Evolutionary conservation across 345 rosid species (phyloP), one percentile per base, ranked within the genome.

Genomic region (Hibiscus trionum): DNA sequence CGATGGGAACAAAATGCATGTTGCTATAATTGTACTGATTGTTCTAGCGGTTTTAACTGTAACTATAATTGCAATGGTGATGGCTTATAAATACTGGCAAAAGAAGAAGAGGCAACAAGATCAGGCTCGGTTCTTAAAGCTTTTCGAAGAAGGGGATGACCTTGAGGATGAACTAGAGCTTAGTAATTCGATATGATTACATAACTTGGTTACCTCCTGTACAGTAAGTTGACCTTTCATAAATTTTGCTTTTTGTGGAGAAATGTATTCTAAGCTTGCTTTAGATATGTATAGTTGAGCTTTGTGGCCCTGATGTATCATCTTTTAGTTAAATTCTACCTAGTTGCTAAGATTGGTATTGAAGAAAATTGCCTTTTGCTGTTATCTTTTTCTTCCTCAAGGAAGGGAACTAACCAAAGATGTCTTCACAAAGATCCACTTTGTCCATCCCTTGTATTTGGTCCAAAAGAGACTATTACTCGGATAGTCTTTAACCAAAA

Each of bases 61-160:
- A 26, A 73, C 71, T 65, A 53, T 78, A 19, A 17, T 82, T 10
- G 91, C 77, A 16, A 35, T 81, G 58, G 49, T 82, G 31, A 83
- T 63, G 19, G 88, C 81, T 16, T 82, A 79, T 74, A 88, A 80
- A 79, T 80, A 81, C 77, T 90, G 90, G 94, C 82, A 81, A 71
- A 89, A 81, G 87, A 92, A 77, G 89, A 90, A 78, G 84, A 83
- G 90, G 80, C 84, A 86, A 75, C 94, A 90, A 76, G 97, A 88
- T 69, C 98, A 90, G 78, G 96, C 98, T 74, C 85, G 90, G 74
- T 94, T 94, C 77, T 75, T 91, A 31, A 90, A 88, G 73, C 85
- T 94, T 37, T 94, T 94, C 49, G 98, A 94, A 86, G 97, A 94
- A 17, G 93, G 91, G 27, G 98, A 95, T 67, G 93, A 90, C 9